These are phyloP conservation scores for Dactylorhiza incarnata DNA, from an alignment of 106 monocot genomes.

Conservation along the genomic window DNA sequence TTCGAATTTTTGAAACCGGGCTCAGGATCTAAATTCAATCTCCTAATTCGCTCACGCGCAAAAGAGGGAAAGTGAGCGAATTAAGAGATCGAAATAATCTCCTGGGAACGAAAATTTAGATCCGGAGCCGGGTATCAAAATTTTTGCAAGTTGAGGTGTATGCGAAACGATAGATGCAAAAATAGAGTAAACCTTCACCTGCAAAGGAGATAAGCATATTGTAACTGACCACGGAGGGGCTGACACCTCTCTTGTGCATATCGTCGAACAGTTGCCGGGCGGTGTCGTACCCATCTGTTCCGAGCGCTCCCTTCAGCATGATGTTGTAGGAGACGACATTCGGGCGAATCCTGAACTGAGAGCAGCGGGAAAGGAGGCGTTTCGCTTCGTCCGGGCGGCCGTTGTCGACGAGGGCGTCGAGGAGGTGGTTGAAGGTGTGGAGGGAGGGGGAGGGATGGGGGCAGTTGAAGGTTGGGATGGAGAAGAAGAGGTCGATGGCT, in stretches of 20 bases:
- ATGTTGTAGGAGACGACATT: conserved; percentile 81
- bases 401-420: conserved; percentile 63
- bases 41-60: too few relatives aligned
- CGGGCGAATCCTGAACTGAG: conserved; percentile 25
- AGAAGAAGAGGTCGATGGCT: conserved; percentile 54
- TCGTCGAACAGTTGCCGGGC: conserved; percentile 62
- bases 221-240: conserved; percentile 63
- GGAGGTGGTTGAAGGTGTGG: conserved; percentile 60
- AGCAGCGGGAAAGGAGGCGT: conserved; percentile 18
- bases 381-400: conserved; percentile 26
- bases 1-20: too few relatives aligned
- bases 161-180: too few relatives aligned
- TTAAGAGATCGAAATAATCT: too few relatives aligned
- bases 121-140: too few relatives aligned
- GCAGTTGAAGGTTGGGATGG: conserved; percentile 46
- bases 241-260: conserved; percentile 49
- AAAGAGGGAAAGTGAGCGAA: too few relatives aligned
- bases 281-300: conserved; percentile 9
- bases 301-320: conserved; percentile 44
- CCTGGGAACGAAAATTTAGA: too few relatives aligned
- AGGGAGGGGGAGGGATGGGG: conserved; percentile 29
- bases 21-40: too few relatives aligned
- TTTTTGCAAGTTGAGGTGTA: too few relatives aligned
- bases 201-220: conserved; percentile 60
- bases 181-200: not conserved